These are phyloP conservation scores for Candida piceae DNA, from an alignment of 805 yeast genomes.

Conservation along the genomic window DNA sequence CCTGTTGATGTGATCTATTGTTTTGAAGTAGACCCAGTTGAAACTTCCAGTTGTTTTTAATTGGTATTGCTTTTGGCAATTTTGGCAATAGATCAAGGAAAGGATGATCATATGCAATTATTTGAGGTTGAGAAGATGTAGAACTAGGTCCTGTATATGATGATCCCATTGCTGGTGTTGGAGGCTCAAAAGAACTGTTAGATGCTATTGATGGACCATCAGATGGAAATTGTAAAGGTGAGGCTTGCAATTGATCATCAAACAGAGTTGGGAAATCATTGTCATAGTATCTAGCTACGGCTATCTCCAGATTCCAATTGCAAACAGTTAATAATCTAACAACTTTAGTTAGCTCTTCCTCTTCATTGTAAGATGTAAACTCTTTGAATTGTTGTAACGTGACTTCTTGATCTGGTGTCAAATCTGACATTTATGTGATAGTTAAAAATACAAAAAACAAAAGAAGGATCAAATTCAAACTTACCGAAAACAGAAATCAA, in stretches of 20 bases:
- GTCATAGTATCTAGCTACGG: conserved; percentile 60
- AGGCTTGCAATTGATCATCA: conserved; percentile 12
- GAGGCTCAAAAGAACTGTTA: no score
- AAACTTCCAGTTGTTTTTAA: conserved; percentile 33
- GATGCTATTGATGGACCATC: no score
- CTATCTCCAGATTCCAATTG: conserved; percentile 57
- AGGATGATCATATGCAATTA: conserved; percentile 20
- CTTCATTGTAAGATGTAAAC: conserved; percentile 42
- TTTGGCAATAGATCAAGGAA: conserved; percentile 27
- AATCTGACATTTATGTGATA: no score
- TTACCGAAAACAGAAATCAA: conserved; percentile 9
- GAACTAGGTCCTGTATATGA: conserved; percentile 1
- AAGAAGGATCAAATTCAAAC: neutral
- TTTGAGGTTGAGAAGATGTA: conserved; percentile 9
- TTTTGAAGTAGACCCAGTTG: conserved; percentile 24
- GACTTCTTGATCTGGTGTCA: conserved; percentile 41
- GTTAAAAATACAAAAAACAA: conserved; percentile 13
- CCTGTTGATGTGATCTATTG: neutral
- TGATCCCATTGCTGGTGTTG: neutral
- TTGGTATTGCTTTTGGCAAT: conserved; percentile 32
- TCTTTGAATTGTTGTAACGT: conserved; percentile 44
- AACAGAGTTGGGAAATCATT: conserved; percentile 36
- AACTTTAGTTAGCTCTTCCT: conserved; percentile 42
- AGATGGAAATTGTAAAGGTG: neutral
- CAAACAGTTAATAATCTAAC: conserved; percentile 42